Percentiles rank a stretch among this genome's conserved stretches.
Conservation (phyloP, 2,329 filamentous ascomycete genomes). For the Claviceps humidiphila region DNA sequence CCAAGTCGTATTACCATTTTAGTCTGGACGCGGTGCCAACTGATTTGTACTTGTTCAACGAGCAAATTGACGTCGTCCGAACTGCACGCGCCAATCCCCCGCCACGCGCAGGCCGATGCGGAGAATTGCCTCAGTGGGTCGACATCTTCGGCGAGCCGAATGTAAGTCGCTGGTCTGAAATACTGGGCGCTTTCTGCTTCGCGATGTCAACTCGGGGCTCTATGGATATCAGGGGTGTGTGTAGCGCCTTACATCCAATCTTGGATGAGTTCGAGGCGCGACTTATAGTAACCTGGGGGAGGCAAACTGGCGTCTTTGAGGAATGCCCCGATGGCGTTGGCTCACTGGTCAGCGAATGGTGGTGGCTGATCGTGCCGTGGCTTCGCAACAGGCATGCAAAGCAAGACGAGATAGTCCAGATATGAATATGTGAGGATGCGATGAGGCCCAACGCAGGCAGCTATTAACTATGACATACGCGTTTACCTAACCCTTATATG, state of each 20-base stretch:
- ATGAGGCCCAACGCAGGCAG: not conserved
- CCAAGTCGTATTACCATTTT: slow-evolving; percentile 53
- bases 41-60: slow-evolving; percentile 46
- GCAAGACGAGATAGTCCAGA: not conserved
- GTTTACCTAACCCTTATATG: not conserved
- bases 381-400: slow-evolving; percentile 5
- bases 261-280: slow-evolving; percentile 51
- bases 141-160: slow-evolving; percentile 52
- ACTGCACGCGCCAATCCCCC: slow-evolving; percentile 24
- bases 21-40: slow-evolving; percentile 47
- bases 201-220: slow-evolving; percentile 49
- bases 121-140: slow-evolving; percentile 57
- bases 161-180: slow-evolving; percentile 47
- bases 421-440: not conserved
- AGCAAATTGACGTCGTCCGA: slow-evolving; percentile 30
- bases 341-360: slow-evolving; percentile 46
- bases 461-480: not conserved
- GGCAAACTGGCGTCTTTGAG: slow-evolving; percentile 36
- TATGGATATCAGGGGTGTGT: slow-evolving; percentile 37
- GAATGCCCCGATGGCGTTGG: slow-evolving; percentile 26
- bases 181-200: slow-evolving; percentile 49
- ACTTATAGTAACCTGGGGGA: slow-evolving; percentile 46
- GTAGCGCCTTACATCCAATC: slow-evolving; percentile 40
- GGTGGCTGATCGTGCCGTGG: slow-evolving; percentile 45
- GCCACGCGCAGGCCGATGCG: slow-evolving; percentile 26